Evolutionary conservation across 768 basidiomycete species (phyloP), one percentile per base, ranked within the genome.

Genomic region (Glaciozyma martinii): DNA sequence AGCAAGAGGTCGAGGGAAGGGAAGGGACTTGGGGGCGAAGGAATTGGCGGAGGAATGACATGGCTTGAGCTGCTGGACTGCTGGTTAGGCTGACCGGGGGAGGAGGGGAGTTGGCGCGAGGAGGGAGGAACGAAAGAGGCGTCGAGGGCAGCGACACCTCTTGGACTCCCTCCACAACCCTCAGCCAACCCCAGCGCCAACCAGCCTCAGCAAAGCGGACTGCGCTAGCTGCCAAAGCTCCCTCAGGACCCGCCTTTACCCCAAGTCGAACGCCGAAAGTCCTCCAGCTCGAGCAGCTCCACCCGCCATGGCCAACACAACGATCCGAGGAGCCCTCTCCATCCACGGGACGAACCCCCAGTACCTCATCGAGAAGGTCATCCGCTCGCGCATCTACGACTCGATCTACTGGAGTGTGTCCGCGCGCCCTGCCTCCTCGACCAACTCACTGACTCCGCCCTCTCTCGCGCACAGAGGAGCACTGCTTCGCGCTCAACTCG

Each of bases 281-380:
- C 32, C 15, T 32, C 27, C 42, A 40, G 33, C 56, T 7, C 18
- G 18, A 13, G 25, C 15, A 56, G 33, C 21, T n/a, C 4, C 21
- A 16, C 25, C 8, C 16, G 27, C 21, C 54, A 55, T 55, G 54
- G 54, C 54, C 33, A 55, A 55, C 54, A 55, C 54, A 2, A 55
- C 54, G 23, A 21, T 55, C 32, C 54, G 54, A 27, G 54, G 54
- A 6, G 54, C 54, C 1, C 54, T 55, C 32, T 40, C 37, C 56
- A 87, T 98, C 72, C 94, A 98, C 74, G 94, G 94, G 58, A 88
- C 91, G 73, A 98, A 97, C 78, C 93, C 93, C 16, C 93, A 98
- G 66, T 71, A 71, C 76, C 80, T 99, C 76, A 87, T 99, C 33
- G 95, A 98, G 81, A 94, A 90, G 44, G 89, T 97, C 67, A 93